These are phyloP conservation scores for Boeremia exigua DNA, from an alignment of 2,329 filamentous ascomycete genomes.

Conservation along the genomic window DNA sequence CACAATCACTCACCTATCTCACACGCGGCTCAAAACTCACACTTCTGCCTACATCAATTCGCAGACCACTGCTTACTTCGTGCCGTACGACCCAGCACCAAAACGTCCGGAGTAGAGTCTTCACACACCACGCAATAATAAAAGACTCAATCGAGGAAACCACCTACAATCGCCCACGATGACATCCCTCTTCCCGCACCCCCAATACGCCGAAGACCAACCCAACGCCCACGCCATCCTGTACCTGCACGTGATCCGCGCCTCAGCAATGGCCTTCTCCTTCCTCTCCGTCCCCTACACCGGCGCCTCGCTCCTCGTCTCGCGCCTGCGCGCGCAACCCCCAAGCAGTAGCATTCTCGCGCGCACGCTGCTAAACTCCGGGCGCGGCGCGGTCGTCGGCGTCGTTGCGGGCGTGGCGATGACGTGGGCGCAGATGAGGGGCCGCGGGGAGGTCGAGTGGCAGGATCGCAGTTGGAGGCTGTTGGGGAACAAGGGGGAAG, in stretches of 20 bases:
- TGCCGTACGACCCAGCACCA: not conserved
- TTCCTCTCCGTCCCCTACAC: constrained; percentile 52
- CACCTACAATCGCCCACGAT: constrained; percentile 41
- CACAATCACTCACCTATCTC: too few species aligned
- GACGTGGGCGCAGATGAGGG: constrained; percentile 60
- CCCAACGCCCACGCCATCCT: constrained; percentile 62
- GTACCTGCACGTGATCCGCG: constrained; percentile 64
- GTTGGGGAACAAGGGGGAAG: constrained; percentile 61
- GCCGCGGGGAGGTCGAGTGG: constrained; percentile 67
- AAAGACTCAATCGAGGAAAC: not conserved
- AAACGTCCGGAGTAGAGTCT: too few species aligned
- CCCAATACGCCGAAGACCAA: constrained; percentile 69
- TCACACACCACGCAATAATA: not conserved
- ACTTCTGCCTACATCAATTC: not conserved
- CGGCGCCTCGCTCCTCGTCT: constrained; percentile 26
- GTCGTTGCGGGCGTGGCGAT: constrained; percentile 54
- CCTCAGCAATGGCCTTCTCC: constrained; percentile 61
- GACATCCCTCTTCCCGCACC: constrained; percentile 63
- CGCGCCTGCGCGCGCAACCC: constrained; percentile 27
- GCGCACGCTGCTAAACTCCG: constrained; percentile 51
- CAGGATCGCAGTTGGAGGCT: constrained; percentile 68
- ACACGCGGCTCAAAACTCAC: not conserved
- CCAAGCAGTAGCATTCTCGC: constrained; percentile 21
- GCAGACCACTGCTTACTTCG: too few species aligned
- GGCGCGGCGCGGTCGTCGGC: constrained; percentile 55